Conservation (phyloP, 768 basidiomycete species). For the Auriscalpium orientale region DNA sequence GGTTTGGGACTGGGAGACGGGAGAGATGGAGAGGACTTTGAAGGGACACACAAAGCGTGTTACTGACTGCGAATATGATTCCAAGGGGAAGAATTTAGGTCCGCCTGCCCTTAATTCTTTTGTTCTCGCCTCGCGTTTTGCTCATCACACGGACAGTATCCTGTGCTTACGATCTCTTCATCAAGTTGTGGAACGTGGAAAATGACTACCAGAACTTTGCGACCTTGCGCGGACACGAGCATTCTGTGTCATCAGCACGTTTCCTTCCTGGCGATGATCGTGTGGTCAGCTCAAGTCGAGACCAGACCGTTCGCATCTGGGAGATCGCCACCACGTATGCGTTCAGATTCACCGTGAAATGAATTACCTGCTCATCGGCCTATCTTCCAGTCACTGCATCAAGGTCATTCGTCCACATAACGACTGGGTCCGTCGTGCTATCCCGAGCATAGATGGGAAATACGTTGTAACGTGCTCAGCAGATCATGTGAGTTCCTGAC, state of each 20-base stretch:
- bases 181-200: constrained; percentile 50
- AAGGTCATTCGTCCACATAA: constrained; percentile 42
- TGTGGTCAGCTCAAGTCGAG: constrained; percentile 47
- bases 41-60: constrained; percentile 55
- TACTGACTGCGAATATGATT: constrained; percentile 50
- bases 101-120: not conserved
- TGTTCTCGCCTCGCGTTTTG: not conserved
- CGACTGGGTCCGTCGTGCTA: constrained; percentile 42
- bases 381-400: constrained; percentile 36
- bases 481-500: constrained; percentile 38
- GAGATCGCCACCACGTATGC: constrained; percentile 46
- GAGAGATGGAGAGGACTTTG: constrained; percentile 50
- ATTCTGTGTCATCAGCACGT: constrained; percentile 45
- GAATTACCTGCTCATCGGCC: not conserved
- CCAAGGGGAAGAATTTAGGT: constrained; percentile 46
- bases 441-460: constrained; percentile 34
- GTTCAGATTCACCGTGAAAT: not conserved
- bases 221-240: constrained; percentile 53
- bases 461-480: constrained; percentile 43
- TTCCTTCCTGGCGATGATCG: constrained; percentile 47
- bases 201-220: constrained; percentile 50
- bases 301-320: constrained; percentile 48
- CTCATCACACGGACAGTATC: constrained; percentile 32
- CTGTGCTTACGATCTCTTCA: constrained; percentile 47
- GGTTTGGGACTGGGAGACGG: constrained; percentile 59